Evolutionary conservation across 148 eudicot genomes (phyloP).

Genomic region (Chenopodium quinoa): DNA sequence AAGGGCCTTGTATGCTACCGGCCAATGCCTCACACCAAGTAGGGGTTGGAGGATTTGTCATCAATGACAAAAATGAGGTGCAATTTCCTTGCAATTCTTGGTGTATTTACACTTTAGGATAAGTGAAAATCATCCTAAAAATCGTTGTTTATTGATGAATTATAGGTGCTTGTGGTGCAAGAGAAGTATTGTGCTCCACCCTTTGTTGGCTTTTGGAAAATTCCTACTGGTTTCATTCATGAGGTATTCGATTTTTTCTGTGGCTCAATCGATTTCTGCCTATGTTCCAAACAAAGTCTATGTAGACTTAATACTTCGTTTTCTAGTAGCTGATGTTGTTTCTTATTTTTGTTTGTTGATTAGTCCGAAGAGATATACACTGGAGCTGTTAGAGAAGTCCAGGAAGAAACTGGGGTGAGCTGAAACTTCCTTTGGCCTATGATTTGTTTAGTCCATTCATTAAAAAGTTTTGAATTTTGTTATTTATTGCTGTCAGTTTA

Average conservation of each 20-base stretch:
- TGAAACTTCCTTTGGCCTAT: neutral
- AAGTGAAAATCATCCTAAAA: neutral
- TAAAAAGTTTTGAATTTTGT: neutral
- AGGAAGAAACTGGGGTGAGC: slow-evolving; percentile 91
- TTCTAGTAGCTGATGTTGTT: slow-evolving; percentile 9
- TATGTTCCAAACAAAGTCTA: neutral
- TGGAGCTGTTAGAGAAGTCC: slow-evolving; percentile 90
- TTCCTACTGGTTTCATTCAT: slow-evolving; percentile 83
- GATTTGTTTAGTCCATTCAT: neutral
- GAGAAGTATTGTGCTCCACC: slow-evolving; percentile 65
- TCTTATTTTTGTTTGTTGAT: slow-evolving; percentile 2
- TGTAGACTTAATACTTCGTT: neutral
- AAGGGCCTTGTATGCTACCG: slow-evolving; percentile 75
- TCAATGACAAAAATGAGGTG: slow-evolving; percentile 72
- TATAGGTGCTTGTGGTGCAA: slow-evolving; percentile 84
- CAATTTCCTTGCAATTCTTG: slow-evolving; percentile 2
- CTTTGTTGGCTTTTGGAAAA: slow-evolving; percentile 71
- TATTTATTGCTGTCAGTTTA: neutral
- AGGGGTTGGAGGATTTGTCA: slow-evolving; percentile 78
- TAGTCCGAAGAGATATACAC: slow-evolving; percentile 82
- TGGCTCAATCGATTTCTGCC: neutral
- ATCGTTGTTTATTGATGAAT: neutral
- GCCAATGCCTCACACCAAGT: slow-evolving; percentile 89
- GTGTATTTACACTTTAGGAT: neutral
- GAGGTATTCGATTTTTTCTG: slow-evolving; percentile 41